Evolutionary conservation across 176 grass and related monocot genomes (phyloP), one percentile per base, ranked within the genome.

Genomic region (Carex pumila): DNA sequence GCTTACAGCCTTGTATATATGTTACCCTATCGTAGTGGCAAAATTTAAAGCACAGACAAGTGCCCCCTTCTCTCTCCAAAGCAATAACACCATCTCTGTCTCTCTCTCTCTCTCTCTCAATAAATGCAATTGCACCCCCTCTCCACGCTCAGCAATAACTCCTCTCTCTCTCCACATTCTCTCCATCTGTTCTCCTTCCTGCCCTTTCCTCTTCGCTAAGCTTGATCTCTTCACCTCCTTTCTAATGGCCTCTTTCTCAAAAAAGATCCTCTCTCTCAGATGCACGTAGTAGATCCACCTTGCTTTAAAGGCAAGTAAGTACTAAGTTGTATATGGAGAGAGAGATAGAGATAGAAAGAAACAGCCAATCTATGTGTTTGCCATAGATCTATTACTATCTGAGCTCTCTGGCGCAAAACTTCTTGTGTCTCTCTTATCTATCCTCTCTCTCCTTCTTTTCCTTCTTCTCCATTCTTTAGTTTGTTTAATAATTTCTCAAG

Each of bases 61-160:
- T 69, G 62, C 62, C 63, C 43, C 43, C 12, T 65, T 84, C 85
- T 85, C 89, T 85, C 86, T 87, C 54, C 30, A 75, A 68, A 85
- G 89, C 89, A 94, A 91, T 90, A 87, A 84, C 95, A 85, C 85
- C 88, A 86, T 71, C 81, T 69, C 61, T 65, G 21, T 83, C 83
- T 88, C 89, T 80, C 54, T 39, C 37, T 37, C 32, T 81, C 79
- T 81, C 62, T 65, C 54, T 88, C 85, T 87, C 95, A 88, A 93
- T 98, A 98, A 98, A 98, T 98, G 91, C 88, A 87, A 93, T 95
- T 92, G 95, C 93, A 96, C 91, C 97, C 79, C 87, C 97, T 88
- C 93, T 92, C 90, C 91, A 93, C 91, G 86, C 89, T 89, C 70
- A 73, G 90, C 97, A 99, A 94, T 96, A 91, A 99, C 97, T 99